Conservation (phyloP, 352 stramenopile genomes). For the Globisporangium parvum region DNA sequence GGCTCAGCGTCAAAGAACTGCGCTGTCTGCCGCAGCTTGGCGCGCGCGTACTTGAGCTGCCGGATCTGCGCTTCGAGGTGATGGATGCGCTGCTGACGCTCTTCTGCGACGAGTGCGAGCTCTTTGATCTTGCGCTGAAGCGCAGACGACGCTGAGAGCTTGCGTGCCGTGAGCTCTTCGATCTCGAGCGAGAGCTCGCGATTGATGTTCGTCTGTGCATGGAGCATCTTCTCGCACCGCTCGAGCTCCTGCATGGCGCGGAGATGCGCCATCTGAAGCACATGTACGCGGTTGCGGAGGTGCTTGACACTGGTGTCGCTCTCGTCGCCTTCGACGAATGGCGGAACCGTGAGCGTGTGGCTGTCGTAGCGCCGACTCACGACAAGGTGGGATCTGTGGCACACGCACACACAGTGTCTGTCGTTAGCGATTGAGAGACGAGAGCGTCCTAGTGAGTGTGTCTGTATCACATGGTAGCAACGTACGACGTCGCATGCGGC, state of each 20-base stretch:
- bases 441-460: not conserved
- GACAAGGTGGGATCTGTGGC: constrained; percentile 21
- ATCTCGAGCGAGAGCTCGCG: constrained; percentile 89
- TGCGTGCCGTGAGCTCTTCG: constrained; percentile 75
- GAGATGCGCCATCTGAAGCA: constrained; percentile 87
- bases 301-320: constrained; percentile 44
- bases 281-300: constrained; percentile 74
- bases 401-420: not conserved
- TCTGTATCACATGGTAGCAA: not conserved
- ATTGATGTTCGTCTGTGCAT: constrained; percentile 94
- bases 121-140: constrained; percentile 82
- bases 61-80: constrained; percentile 83
- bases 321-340: constrained; percentile 4
- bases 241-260: constrained; percentile 90
- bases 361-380: constrained; percentile 32
- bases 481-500: not conserved
- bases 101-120: constrained; percentile 75
- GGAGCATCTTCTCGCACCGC: constrained; percentile 91
- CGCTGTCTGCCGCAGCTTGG: constrained; percentile 33
- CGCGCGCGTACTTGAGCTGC: constrained; percentile 78
- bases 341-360: constrained; percentile 2
- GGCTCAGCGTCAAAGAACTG: constrained; percentile 17
- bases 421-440: constrained; percentile 5
- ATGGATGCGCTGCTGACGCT: constrained; percentile 79
- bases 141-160: constrained; percentile 61